Evolutionary conservation across 2,329 filamentous ascomycete genomes (phyloP).

Genomic region (Orbilia oligospora): DNA sequence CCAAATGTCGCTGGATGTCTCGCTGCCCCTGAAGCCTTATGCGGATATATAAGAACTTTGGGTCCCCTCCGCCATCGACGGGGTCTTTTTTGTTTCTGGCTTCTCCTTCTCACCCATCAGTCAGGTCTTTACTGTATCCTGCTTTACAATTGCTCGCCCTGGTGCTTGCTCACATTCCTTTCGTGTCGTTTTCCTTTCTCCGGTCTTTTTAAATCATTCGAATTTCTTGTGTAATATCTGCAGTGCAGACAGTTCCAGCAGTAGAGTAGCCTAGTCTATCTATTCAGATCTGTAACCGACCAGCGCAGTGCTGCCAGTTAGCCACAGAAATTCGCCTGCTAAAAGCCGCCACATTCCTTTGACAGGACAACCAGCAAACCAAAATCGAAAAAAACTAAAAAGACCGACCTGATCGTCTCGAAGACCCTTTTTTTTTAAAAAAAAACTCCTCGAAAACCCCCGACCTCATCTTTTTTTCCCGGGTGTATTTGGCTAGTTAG

Average conservation of each 20-base stretch:
- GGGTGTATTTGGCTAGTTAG: not conserved
- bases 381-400: not conserved
- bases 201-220: constrained; percentile 2
- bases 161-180: constrained; percentile 57
- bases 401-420: constrained; percentile 8
- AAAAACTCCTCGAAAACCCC: not conserved
- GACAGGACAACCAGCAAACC: constrained; percentile 47
- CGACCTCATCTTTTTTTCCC: constrained; percentile 16
- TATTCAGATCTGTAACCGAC: too few species aligned
- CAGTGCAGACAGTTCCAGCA: constrained; percentile 24
- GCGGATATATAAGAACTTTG: constrained; percentile 50
- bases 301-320: not conserved
- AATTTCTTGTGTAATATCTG: constrained; percentile 7
- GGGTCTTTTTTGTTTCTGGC: constrained; percentile 15
- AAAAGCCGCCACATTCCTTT: constrained; percentile 51
- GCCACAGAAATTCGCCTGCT: constrained; percentile 33
- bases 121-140: constrained; percentile 45
- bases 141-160: constrained; percentile 18
- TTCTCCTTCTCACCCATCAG: constrained; percentile 53
- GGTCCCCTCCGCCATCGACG: constrained; percentile 24
- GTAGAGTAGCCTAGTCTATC: constrained; percentile 27
- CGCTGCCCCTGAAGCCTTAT: constrained; percentile 10
- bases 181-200: constrained; percentile 17
- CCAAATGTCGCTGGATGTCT: constrained; percentile 14
- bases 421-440: not conserved